Percentiles rank a stretch among this genome's conserved stretches.
Evolutionary conservation across 176 grass and related monocot species (phyloP).

Genomic region (Lolium multiflorum): DNA sequence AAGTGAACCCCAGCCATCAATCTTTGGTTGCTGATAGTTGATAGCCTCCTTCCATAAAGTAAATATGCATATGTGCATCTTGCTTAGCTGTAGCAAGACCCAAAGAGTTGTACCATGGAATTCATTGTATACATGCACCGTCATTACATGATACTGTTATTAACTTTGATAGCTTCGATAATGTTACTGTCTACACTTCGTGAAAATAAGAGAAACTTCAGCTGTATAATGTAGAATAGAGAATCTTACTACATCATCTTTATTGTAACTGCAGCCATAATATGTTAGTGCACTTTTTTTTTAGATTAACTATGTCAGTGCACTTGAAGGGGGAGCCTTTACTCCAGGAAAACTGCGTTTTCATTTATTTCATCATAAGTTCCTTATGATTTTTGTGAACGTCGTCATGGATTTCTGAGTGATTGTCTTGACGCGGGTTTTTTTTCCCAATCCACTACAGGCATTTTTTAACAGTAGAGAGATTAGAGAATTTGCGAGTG

Average conservation of each 20-base stretch:
- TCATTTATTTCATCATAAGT: conserved; percentile 8
- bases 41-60: not conserved
- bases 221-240: not conserved
- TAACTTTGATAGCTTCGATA: not conserved
- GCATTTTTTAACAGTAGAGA: conserved; percentile 60
- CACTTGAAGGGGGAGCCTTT: not conserved
- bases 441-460: conserved; percentile 29
- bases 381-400: not conserved
- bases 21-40: not conserved
- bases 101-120: not conserved
- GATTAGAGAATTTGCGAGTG: conserved; percentile 77
- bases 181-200: no score
- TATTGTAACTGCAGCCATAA: not conserved
- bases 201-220: not conserved
- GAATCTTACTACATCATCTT: not conserved
- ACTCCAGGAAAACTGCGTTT: not conserved
- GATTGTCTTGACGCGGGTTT: conserved; percentile 20
- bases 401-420: conserved; percentile 19
- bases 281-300: not conserved
- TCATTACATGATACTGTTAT: not conserved
- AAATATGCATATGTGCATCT: not conserved
- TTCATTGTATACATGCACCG: not conserved
- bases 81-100: not conserved
- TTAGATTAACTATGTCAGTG: not conserved
- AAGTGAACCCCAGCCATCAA: no score